Percentiles rank a stretch among this genome's conserved stretches.
phyloP scores from a whole-genome alignment of 257 asterid genomes.

The Plantago elongata region DNA sequence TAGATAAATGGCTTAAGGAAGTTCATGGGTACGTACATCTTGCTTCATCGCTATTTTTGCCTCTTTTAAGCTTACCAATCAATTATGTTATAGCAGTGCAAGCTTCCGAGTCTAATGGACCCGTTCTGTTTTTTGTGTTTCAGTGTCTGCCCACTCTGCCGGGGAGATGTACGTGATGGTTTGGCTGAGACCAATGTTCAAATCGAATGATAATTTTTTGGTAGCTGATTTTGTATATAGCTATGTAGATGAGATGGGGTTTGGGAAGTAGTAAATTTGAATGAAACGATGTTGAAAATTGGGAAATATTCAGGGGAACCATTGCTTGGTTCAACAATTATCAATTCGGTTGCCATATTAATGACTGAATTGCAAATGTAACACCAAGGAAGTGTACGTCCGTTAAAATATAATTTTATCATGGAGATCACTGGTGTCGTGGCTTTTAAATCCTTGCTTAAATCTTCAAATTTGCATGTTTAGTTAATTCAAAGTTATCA shows the following conservation, averaged over 20 bases:
- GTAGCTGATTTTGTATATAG: conserved; percentile 13
- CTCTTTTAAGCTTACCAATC: neutral
- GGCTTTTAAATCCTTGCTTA: too few relatives aligned
- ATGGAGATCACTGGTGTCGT: too few relatives aligned
- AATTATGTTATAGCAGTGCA: neutral
- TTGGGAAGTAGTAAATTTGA: neutral
- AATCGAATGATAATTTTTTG: conserved; percentile 22
- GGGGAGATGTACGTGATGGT: conserved; percentile 77
- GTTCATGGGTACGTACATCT: conserved; percentile 63
- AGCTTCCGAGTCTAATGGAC: conserved; percentile 6
- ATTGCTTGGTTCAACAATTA: conserved; percentile 6
- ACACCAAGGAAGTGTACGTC: neutral
- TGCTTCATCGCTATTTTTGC: neutral
- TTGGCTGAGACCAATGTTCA: conserved; percentile 37
- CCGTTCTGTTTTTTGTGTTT: conserved; percentile 21
- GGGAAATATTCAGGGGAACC: neutral
- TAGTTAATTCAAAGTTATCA: too few relatives aligned
- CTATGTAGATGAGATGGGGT: conserved; percentile 17
- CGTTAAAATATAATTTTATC: too few relatives aligned
- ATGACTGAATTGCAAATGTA: conserved; percentile 20
- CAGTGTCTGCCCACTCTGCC: conserved; percentile 94
- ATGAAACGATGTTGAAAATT: conserved; percentile 1
- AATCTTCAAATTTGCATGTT: too few relatives aligned
- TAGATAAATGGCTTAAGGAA: conserved; percentile 96
- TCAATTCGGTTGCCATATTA: conserved; percentile 18